These are phyloP conservation scores for Clathrus columnatus DNA, from an alignment of 768 basidiomycete species.

Conservation along the genomic window DNA sequence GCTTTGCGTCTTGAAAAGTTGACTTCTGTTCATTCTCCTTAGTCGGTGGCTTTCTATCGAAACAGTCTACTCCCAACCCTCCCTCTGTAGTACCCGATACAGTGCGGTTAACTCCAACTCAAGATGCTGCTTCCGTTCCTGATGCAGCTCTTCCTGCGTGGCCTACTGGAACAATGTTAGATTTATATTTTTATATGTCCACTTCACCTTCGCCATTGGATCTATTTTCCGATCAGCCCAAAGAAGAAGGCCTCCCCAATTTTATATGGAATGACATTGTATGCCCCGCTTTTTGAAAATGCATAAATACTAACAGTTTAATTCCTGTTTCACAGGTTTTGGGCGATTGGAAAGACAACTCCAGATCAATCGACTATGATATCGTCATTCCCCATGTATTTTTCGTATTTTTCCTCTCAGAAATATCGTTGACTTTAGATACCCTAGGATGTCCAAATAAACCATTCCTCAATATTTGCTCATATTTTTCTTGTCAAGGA, in stretches of 20 bases:
- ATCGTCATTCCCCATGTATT: constrained; percentile 63
- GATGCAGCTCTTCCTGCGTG: constrained; percentile 47
- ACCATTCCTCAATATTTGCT: constrained; percentile 68
- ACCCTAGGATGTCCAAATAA: constrained; percentile 60
- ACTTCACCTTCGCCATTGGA: constrained; percentile 49
- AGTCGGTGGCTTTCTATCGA: constrained; percentile 10
- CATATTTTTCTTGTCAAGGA: constrained; percentile 69
- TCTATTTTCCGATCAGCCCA: constrained; percentile 47
- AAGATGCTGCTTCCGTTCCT: constrained; percentile 48
- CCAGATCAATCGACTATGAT: constrained; percentile 44
- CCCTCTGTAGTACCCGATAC: constrained; percentile 22
- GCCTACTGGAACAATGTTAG: constrained; percentile 48
- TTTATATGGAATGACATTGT: constrained; percentile 68
- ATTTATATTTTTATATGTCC: constrained; percentile 69
- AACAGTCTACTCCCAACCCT: constrained; percentile 24
- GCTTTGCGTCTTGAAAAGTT: background rate
- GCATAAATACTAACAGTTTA: too few relatives aligned
- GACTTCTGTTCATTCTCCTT: background rate
- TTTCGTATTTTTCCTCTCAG: background rate
- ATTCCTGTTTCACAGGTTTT: constrained; percentile 30
- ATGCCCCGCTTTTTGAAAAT: background rate
- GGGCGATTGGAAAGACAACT: constrained; percentile 60
- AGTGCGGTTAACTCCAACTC: constrained; percentile 20
- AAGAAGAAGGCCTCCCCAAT: constrained; percentile 39
- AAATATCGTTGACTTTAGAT: background rate